phyloP scores from a whole-genome alignment of 768 basidiomycete species.

The Panaeolus cyanescens region DNA sequence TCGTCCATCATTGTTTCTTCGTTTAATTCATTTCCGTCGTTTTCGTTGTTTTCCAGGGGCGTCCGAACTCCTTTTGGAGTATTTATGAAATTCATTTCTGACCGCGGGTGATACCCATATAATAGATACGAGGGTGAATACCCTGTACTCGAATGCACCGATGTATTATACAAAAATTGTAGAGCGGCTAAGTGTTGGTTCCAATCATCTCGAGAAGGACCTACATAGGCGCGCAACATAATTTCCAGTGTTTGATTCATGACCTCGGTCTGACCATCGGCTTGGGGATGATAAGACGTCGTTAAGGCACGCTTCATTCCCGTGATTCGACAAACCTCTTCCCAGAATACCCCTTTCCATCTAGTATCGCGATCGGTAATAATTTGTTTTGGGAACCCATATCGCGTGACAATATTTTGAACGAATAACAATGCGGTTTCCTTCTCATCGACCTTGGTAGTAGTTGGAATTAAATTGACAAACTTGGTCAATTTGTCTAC shows the following conservation, averaged over 20 bases:
- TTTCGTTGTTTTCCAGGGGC: too few species aligned
- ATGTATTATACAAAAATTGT: slow-evolving; percentile 30
- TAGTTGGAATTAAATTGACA: slow-evolving; percentile 38
- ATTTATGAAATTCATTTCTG: neutral
- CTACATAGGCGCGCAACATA: slow-evolving; percentile 28
- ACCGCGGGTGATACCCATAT: neutral
- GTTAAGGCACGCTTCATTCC: slow-evolving; percentile 25
- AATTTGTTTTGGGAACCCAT: slow-evolving; percentile 25
- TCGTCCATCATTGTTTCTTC: too few species aligned
- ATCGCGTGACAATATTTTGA: slow-evolving; percentile 24
- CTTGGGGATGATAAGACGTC: slow-evolving; percentile 30
- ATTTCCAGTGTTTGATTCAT: slow-evolving; percentile 34
- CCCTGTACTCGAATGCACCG: slow-evolving; percentile 24
- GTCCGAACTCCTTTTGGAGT: too few species aligned
- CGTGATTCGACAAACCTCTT: slow-evolving; percentile 23
- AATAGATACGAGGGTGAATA: slow-evolving; percentile 10
- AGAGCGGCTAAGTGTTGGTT: slow-evolving; percentile 18
- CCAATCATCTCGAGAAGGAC: slow-evolving; percentile 26
- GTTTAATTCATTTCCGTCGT: too few species aligned
- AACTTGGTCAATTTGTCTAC: slow-evolving; percentile 40
- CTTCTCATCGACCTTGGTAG: slow-evolving; percentile 20
- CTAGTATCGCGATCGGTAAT: slow-evolving; percentile 28
- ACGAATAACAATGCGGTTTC: slow-evolving; percentile 32
- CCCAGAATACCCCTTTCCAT: slow-evolving; percentile 28
- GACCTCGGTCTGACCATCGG: slow-evolving; percentile 38